These are phyloP conservation scores for Xylariaceae sp. DNA, from an alignment of 2,329 filamentous ascomycete genomes.

Conservation along the genomic window DNA sequence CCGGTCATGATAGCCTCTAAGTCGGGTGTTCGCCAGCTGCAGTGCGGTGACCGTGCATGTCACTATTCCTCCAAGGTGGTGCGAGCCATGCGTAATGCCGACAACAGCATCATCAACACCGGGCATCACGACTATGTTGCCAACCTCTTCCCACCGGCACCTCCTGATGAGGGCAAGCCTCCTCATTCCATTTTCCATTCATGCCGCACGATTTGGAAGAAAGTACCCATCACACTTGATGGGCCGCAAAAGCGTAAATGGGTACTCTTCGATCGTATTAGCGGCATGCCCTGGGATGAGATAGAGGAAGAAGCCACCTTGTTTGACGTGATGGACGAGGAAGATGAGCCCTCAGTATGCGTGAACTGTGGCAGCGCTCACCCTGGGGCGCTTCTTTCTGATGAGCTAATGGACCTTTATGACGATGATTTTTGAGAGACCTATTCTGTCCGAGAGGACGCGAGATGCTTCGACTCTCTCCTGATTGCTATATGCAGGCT, in stretches of 20 bases:
- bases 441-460: neutral
- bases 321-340: conserved; percentile 27
- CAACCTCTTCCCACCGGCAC: conserved; percentile 37
- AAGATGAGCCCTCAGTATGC: conserved; percentile 25
- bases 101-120: conserved; percentile 29
- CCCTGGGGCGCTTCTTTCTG: conserved; percentile 28
- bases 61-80: conserved; percentile 42
- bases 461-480: neutral
- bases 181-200: conserved; percentile 39
- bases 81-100: conserved; percentile 34
- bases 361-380: conserved; percentile 31
- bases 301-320: conserved; percentile 29
- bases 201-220: conserved; percentile 48
- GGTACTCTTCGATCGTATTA: conserved; percentile 42
- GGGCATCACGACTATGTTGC: conserved; percentile 24
- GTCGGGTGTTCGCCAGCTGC: conserved; percentile 37
- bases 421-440: conserved; percentile 19
- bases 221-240: conserved; percentile 39
- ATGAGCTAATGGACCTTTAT: conserved; percentile 29
- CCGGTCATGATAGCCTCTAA: conserved; percentile 40
- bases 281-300: conserved; percentile 30
- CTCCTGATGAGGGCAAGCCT: conserved; percentile 38
- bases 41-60: conserved; percentile 30
- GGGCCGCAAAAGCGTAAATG: conserved; percentile 41
- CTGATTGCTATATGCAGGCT: conserved; percentile 2